Percentiles rank a stretch among this genome's conserved stretches.
Conservation (phyloP, 805 yeast species). For the Nakazawaea peltata region DNA sequence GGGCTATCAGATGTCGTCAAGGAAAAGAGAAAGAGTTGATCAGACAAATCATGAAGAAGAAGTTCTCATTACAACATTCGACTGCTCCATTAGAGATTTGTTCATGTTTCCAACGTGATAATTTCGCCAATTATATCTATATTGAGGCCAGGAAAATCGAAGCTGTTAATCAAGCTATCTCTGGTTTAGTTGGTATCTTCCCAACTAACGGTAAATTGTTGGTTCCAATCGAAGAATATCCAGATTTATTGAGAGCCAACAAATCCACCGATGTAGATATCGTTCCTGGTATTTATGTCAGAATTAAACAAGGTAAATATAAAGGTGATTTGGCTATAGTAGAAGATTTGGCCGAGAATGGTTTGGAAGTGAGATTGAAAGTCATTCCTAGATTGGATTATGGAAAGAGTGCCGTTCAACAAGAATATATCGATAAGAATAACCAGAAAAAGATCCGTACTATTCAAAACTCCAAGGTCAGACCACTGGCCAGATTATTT, state of each 20-base stretch:
- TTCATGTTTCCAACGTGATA: conserved; percentile 91
- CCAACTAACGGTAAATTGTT: conserved; percentile 55
- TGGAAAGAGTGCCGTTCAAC: conserved; percentile 45
- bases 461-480: conserved; percentile 48
- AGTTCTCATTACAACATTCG: conserved; percentile 66
- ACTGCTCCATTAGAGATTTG: conserved; percentile 74
- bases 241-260: conserved; percentile 83
- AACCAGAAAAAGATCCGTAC: conserved; percentile 30
- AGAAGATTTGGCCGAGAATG: conserved; percentile 89
- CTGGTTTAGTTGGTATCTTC: conserved; percentile 85
- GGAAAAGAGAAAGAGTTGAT: conserved; percentile 92
- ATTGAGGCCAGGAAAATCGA: conserved; percentile 91
- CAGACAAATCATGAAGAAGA: conserved; percentile 75
- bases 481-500: conserved; percentile 84
- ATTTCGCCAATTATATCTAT: conserved; percentile 85
- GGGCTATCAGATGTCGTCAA: conserved; percentile 91
- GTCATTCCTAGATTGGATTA: conserved; percentile 92
- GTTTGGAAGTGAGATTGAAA: conserved; percentile 89
- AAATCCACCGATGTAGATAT: conserved; percentile 82
- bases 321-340: conserved; percentile 91
- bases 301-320: conserved; percentile 86
- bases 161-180: conserved; percentile 81
- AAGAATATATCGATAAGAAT: conserved; percentile 12
- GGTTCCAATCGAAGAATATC: conserved; percentile 94
- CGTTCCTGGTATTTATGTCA: conserved; percentile 86